Base-by-base conservation (phyloP, 768 basidiomycete genomes). In the Hydnomerulius pinastri region DNA sequence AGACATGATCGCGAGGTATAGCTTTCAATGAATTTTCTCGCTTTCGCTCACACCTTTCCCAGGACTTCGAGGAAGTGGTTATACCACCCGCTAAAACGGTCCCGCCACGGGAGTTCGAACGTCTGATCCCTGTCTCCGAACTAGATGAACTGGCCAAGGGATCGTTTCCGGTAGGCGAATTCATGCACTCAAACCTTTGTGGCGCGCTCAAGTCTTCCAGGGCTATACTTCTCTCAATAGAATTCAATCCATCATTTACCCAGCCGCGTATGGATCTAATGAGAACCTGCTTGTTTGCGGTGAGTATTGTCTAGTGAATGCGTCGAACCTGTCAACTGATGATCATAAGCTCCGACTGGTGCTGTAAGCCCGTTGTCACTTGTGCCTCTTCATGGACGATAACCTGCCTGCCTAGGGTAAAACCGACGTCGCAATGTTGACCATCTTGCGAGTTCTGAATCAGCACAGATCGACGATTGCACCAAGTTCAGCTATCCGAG, bases 381-480 rank as follows among this genome's bases (percentile, higher is more conserved):
- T n/a, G n/a, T 20, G 15, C 39, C 12, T 4, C 6, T 46, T 12
- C n/a, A 30, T 38, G n/a, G 23, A 28, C 21, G 15, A 50, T 63
- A 24, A 58, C 30, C 37, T 23, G 27, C 5, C 45, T 29, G 18
- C 32, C 27, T 58, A 95, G 93, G 97, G 97, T 70, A 99, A 99
- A 91, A 99, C 97, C 0, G 97, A 99, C 68, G 88, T 99, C 1
- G 97, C 97, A 0, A 89, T 98, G 83, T 77, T 99, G 62, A 80
- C 92, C 3, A 87, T 99, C 53, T 80, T 99, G 40, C 90, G 94
- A 25, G 90, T 95, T 24, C 72, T 98, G 39, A 74, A 84, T 42
- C 92, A 93, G 60, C 80, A 96, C 65, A 66, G 78, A 38, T 63
- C 62, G 7, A 63, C 71, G 10, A 55, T 63, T 23, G 48, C 63